These are phyloP conservation scores for Nakataea oryzae DNA, from an alignment of 2,329 filamentous ascomycete genomes.

Conservation along the genomic window DNA sequence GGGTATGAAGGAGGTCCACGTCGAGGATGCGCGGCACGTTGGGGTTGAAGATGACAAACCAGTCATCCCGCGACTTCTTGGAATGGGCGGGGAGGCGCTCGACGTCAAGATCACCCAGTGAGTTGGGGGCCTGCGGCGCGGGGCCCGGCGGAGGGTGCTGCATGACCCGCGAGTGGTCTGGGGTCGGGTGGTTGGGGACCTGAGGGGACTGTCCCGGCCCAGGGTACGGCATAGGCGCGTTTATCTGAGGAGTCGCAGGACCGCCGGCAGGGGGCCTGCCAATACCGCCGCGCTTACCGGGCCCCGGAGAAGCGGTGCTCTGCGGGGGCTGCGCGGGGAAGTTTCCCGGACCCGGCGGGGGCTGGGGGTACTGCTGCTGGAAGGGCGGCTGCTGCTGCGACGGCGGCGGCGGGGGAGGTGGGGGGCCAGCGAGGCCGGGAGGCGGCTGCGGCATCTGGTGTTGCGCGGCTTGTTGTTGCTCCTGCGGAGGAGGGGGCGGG, in stretches of 20 bases:
- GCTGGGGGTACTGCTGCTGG: slow-evolving; percentile 56
- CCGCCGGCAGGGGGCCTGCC: slow-evolving; percentile 54
- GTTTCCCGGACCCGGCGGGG: slow-evolving; percentile 46
- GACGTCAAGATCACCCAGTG: slow-evolving; percentile 76
- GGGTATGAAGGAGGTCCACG: slow-evolving; percentile 86
- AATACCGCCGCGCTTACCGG: slow-evolving; percentile 60
- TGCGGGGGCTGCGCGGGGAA: slow-evolving; percentile 77
- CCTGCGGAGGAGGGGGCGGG: slow-evolving; percentile 61
- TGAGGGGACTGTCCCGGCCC: slow-evolving; percentile 76
- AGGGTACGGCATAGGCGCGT: slow-evolving; percentile 76
- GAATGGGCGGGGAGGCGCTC: slow-evolving; percentile 75
- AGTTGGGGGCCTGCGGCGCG: slow-evolving; percentile 37
- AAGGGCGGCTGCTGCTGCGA: slow-evolving; percentile 61
- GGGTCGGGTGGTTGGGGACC: slow-evolving; percentile 68
- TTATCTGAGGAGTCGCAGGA: slow-evolving; percentile 86
- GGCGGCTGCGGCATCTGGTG: slow-evolving; percentile 70
- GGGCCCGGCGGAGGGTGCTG: slow-evolving; percentile 33
- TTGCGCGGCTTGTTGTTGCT: slow-evolving; percentile 39
- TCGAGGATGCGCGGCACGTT: slow-evolving; percentile 81
- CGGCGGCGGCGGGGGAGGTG: slow-evolving; percentile 46
- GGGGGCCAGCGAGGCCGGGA: slow-evolving; percentile 49
- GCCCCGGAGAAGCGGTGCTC: slow-evolving; percentile 78
- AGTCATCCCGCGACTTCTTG: slow-evolving; percentile 84
- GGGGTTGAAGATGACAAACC: slow-evolving; percentile 97
- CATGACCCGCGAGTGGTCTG: slow-evolving; percentile 46